Conservation (phyloP, 768 basidiomycete species). For the Lanmaoa rubissima region DNA sequence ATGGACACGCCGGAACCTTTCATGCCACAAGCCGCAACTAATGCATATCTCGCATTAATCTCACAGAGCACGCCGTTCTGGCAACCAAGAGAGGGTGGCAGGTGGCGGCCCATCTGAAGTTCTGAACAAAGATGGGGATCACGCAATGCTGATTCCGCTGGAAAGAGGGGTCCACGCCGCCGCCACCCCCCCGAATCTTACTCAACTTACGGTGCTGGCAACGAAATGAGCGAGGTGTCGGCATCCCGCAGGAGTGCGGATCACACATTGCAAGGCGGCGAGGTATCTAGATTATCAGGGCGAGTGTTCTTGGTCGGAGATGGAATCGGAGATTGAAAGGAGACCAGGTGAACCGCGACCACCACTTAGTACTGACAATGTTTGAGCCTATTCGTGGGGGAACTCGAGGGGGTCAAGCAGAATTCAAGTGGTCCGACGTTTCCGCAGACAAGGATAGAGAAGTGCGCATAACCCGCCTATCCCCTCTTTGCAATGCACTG, state of each 20-base stretch:
- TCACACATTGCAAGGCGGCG: conserved; percentile 7
- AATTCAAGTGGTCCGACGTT: conserved; percentile 90
- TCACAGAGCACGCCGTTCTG: conserved; percentile 1
- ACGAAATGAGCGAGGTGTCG: conserved; percentile 10
- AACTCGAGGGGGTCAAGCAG: conserved; percentile 88
- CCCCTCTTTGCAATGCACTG: neutral
- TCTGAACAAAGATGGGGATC: neutral
- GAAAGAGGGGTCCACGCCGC: conserved; percentile 3
- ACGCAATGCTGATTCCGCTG: conserved; percentile 1
- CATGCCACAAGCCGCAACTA: neutral
- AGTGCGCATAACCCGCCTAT: conserved; percentile 39
- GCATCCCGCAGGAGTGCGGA: conserved; percentile 23
- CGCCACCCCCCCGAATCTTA: neutral
- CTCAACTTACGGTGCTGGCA: conserved; percentile 1
- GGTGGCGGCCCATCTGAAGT: neutral
- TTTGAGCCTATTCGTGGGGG: conserved; percentile 86
- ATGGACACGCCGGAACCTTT: neutral
- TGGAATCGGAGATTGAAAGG: conserved; percentile 11
- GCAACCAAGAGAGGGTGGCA: neutral
- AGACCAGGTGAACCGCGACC: neutral
- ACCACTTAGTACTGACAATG: conserved; percentile 34
- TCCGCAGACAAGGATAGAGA: conserved; percentile 93
- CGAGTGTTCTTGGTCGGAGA: conserved; percentile 22
- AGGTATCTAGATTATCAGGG: conserved; percentile 15
- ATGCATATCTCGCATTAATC: neutral